Percentiles rank a stretch among this genome's conserved stretches.
These are phyloP conservation scores for Tricholomella constricta DNA, from an alignment of 768 basidiomycete species.

Conservation along the genomic window DNA sequence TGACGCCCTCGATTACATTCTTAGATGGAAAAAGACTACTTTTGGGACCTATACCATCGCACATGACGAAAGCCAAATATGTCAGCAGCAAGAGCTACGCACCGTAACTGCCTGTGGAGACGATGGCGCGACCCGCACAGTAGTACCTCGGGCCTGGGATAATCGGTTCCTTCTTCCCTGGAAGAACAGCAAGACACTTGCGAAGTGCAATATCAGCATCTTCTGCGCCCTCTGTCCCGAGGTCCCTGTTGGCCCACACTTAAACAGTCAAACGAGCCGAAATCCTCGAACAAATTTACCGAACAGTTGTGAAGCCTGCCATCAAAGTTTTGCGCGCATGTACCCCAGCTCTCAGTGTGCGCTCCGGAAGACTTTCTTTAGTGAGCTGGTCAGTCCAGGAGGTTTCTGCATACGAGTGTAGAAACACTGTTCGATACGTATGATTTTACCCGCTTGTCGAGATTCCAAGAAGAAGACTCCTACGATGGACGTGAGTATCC, in stretches of 20 bases:
- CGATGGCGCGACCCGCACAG: conserved; percentile 59
- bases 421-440: conserved; percentile 44
- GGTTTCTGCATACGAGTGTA: conserved; percentile 61
- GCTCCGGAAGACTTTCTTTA: conserved; percentile 57
- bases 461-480: conserved; percentile 15
- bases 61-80: not conserved
- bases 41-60: conserved; percentile 48
- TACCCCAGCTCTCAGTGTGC: conserved; percentile 59
- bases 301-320: conserved; percentile 65
- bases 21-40: conserved; percentile 42
- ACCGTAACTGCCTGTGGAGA: conserved; percentile 65
- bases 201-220: conserved; percentile 63
- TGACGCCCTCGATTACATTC: conserved; percentile 58
- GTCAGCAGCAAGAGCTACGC: not conserved
- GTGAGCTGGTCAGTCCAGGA: conserved; percentile 65
- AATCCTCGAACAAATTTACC: conserved; percentile 34
- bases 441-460: not conserved
- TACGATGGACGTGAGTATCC: conserved; percentile 58
- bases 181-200: conserved; percentile 43
- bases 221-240: conserved; percentile 68
- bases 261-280: not conserved
- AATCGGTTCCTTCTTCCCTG: conserved; percentile 34
- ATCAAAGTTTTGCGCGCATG: conserved; percentile 59
- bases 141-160: conserved; percentile 68
- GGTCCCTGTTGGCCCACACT: conserved; percentile 40